Evolutionary conservation across 2,329 filamentous ascomycete genomes (phyloP).

Genomic region (Trichoderma koningii): DNA sequence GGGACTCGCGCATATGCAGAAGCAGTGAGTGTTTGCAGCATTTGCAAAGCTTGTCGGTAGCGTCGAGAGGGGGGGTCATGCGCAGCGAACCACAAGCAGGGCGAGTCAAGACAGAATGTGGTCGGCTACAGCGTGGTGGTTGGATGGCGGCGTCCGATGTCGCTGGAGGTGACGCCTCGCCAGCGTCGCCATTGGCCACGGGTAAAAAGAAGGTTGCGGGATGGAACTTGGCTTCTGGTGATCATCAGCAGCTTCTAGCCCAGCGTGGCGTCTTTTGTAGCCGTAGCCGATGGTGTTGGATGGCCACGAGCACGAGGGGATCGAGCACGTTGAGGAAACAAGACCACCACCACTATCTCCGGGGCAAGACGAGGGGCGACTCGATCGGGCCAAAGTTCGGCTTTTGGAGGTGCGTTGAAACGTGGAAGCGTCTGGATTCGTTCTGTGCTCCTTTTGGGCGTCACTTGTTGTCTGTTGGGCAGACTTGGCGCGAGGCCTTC

Average conservation of each 20-base stretch:
- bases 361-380: not conserved
- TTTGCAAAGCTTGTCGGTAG: not conserved
- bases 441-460: not conserved
- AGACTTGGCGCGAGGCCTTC: not conserved
- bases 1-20: not conserved
- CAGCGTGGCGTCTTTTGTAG: not conserved
- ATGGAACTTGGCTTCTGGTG: conserved; percentile 21
- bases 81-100: conserved; percentile 18
- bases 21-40: not conserved
- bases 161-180: conserved; percentile 12
- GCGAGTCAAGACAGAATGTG: conserved; percentile 17
- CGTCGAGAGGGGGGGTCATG: conserved; percentile 15
- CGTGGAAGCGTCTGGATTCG: not conserved
- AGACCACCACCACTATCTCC: conserved; percentile 17
- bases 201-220: conserved; percentile 26
- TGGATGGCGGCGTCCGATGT: conserved; percentile 22
- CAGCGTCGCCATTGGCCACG: conserved; percentile 14
- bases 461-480: not conserved
- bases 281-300: not conserved
- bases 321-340: not conserved
- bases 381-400: not conserved
- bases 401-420: not conserved
- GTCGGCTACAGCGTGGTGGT: conserved; percentile 10
- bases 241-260: conserved; percentile 5
- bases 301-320: not conserved